These are phyloP conservation scores for Vickermania spadyakhi DNA, from an alignment of 208 protist species.

Conservation along the genomic window DNA sequence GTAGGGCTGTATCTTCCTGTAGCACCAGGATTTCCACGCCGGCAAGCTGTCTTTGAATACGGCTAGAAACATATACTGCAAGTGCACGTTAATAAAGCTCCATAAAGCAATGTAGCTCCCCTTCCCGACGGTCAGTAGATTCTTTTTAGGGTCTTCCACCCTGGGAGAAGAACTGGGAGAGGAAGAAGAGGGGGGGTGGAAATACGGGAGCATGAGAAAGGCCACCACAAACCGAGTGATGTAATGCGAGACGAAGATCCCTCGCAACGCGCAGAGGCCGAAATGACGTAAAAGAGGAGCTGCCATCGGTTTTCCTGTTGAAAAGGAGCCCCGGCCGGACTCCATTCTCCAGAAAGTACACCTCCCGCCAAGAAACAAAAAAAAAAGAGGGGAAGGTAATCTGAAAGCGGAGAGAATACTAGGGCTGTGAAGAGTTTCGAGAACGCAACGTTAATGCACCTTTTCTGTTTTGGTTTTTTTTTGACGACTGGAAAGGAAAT, in stretches of 20 bases:
- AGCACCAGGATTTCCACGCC: background rate
- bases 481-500: too few species aligned
- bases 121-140: background rate
- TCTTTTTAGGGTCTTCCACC: background rate
- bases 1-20: background rate
- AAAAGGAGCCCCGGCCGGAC: too few species aligned
- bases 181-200: too few species aligned
- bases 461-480: too few species aligned
- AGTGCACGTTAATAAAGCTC: background rate
- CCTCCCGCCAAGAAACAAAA: too few species aligned
- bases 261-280: background rate
- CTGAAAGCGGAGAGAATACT: too few species aligned
- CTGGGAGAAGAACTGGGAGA: background rate
- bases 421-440: too few species aligned
- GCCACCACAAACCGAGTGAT: background rate
- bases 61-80: background rate
- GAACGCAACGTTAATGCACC: too few species aligned
- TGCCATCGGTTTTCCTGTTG: background rate
- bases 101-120: background rate
- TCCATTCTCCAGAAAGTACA: too few species aligned
- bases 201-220: background rate
- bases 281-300: background rate
- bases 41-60: background rate
- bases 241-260: background rate
- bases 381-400: too few species aligned